Base-by-base conservation (phyloP, 805 yeast species). In the Peterozyma toletana region DNA sequence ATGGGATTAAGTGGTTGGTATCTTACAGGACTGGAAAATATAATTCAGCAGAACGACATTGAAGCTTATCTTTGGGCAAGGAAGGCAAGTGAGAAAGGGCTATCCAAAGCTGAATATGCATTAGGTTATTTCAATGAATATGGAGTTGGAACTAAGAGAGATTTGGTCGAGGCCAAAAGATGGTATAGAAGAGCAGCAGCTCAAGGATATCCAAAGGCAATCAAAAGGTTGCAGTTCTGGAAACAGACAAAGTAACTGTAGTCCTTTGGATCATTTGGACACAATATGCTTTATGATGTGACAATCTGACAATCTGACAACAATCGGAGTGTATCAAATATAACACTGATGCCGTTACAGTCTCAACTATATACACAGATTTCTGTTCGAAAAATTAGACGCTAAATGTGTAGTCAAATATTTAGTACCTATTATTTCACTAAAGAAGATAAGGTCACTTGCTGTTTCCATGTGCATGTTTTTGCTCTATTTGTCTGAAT, bases 1-100 rank as follows among this genome's bases (percentile, higher is more conserved):
- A 67, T 85, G 56, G 87, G 86, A 0, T 62, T 85, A 33, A 76
- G 84, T 47, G 89, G 89, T 39, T 84, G 91, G 90, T 78, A 80
- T 52, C 68, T 84, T 11, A 79, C 88, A 0, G 95, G 95, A 2
- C 78, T 78, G 0, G 67, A 69, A 11, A 76, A 70, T 2, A 63
- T 77, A 1, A 57, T 84, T 37, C 62, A 64, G 37, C 70, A 73
- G 7, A 79, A 80, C 57, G 83, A 77, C 50, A 69, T 67, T 38
- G 83, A 82, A 63, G 87, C 89, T 1, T 80, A 75, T 50, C 58
- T 74, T 14, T 84, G 87, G 80, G 84, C 87, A 3, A 54, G 67
- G 7, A 71, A 73, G 45, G 82, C 84, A 66, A 75, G 86, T 0
- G 77, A 76, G 44, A 72, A 71, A 21, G 82, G 81, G 18, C 66